phyloP scores from a whole-genome alignment of 176 grass and related monocot species.

The Musa troglodytarum region DNA sequence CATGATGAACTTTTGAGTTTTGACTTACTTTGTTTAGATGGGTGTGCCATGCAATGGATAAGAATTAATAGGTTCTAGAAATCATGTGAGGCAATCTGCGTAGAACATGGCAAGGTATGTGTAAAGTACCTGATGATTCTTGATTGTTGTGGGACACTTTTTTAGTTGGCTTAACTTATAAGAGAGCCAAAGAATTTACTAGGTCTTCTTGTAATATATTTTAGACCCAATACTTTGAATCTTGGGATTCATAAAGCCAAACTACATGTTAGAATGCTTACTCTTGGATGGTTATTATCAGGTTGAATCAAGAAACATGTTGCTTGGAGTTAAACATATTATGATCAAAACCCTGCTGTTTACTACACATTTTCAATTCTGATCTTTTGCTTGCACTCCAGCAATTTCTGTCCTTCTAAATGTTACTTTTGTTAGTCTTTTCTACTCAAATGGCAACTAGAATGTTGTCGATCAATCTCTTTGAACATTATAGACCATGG shows the following conservation, averaged over 20 bases:
- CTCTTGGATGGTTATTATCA: neutral
- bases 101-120: neutral
- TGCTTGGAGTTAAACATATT: neutral
- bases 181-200: neutral
- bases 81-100: too few species aligned
- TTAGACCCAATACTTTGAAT: neutral
- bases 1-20: too few species aligned
- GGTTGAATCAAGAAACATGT: neutral
- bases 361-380: neutral
- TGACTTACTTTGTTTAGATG: neutral
- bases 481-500: conserved; percentile 1
- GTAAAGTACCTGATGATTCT: neutral
- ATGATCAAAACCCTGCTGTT: neutral
- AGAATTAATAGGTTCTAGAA: neutral
- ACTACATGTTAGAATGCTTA: neutral
- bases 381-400: neutral
- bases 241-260: neutral
- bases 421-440: neutral
- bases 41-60: neutral
- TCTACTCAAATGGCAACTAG: neutral
- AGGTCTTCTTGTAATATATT: neutral
- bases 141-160: neutral
- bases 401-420: neutral
- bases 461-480: neutral
- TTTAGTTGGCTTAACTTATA: neutral